Evolutionary conservation across 2,329 filamentous ascomycete genomes (phyloP), one percentile per base, ranked within the genome.

Genomic region (Fusarium bulbicola): DNA sequence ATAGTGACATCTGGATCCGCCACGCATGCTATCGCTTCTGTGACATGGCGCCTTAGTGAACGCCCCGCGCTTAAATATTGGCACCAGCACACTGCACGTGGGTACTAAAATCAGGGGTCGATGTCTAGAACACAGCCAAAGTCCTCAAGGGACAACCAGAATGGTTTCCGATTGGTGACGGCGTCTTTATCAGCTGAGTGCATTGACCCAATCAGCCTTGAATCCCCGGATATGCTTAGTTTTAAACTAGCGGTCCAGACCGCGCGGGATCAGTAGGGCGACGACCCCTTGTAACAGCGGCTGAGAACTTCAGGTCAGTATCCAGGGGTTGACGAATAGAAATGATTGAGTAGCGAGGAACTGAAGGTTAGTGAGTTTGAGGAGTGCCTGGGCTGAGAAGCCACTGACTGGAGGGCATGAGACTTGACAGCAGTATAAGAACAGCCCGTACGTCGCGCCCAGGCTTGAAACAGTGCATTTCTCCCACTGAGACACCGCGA

Each of bases 21-120:
- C 26, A 26, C 26, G 5, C 26, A 26, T 26, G 26, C 26, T 26
- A 5, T 26, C 26, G 26, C 26, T 26, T 26, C 26, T 26, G 26
- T 26, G 26, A 26, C 26, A 26, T 26, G 9, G 37, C n/a, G 26
- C 24, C 6, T 20, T 64, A 49, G 8, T 14, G 12, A 49, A 43
- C 45, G 56, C 37, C 54, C 18, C 20, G 39, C 26, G n/a, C 30
- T 60, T 42, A 43, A 40, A 53, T 36, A 45, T 32, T 62, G 37
- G 24, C 20, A 14, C 14, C 15, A 26, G 32, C 20, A 36, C 34
- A 6, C 9, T n/a, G n/a, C 28, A 49, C 30, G 28, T 43, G 39
- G 15, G 9, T 15, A 28, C 42, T n/a, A 36, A 26, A 50, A 10
- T 32, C 63, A 65, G 50, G 60, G 60, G 60, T 32, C 9, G 16